Percentiles rank a stretch among this genome's conserved stretches.
Evolutionary conservation across 352 stramenopile genomes (phyloP).

Genomic region (Elongisporangium prolatum): DNA sequence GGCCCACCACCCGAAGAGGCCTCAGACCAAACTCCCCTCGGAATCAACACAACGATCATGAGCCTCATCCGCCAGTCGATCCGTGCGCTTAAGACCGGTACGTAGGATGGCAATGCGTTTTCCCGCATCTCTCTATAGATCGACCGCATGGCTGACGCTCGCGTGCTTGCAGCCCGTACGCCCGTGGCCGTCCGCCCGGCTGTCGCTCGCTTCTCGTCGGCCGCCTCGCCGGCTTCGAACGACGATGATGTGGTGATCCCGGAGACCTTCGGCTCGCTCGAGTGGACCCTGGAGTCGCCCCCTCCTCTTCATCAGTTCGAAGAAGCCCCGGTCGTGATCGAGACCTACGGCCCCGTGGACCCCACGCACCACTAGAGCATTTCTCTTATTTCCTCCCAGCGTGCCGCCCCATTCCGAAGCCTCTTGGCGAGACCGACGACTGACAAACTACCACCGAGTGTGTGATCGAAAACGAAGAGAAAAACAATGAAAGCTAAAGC

Average conservation of each 20-base stretch:
- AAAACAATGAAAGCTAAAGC: neutral
- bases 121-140: neutral
- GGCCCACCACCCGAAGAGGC: neutral
- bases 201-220: conserved; percentile 47
- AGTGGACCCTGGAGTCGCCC: conserved; percentile 82
- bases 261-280: conserved; percentile 75
- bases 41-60: conserved; percentile 36
- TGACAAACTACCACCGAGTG: neutral
- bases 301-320: conserved; percentile 89
- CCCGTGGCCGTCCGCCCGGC: conserved; percentile 46
- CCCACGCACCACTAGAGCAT: conserved; percentile 66
- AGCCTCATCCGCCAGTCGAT: conserved; percentile 81
- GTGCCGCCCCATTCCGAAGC: neutral
- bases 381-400: neutral
- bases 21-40: conserved; percentile 28
- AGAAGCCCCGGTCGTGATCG: conserved; percentile 82
- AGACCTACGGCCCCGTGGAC: conserved; percentile 84
- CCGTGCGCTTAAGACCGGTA: conserved; percentile 75
- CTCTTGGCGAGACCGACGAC: neutral
- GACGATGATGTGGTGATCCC: conserved; percentile 81
- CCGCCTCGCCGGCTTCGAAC: conserved; percentile 42
- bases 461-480: neutral
- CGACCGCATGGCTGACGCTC: conserved; percentile 2
- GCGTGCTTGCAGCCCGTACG: conserved; percentile 33
- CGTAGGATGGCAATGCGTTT: conserved; percentile 12